These are phyloP conservation scores for Phylloporus gajari DNA, from an alignment of 1,284 basidiomycete species.

Conservation along the genomic window DNA sequence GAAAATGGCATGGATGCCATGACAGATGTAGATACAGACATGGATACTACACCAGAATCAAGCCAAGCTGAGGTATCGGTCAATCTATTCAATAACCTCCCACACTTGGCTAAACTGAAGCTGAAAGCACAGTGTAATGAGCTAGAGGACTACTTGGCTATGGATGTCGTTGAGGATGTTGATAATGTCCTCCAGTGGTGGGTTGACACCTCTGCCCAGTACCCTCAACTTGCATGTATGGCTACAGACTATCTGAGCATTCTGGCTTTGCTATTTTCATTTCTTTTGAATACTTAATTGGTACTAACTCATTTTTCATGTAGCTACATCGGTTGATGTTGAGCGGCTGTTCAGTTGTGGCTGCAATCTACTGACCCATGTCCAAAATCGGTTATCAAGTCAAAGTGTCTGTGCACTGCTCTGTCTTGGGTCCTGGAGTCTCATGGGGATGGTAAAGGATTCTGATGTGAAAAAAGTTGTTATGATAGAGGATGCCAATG, in stretches of 20 bases:
- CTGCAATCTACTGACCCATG: not conserved
- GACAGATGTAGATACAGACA: not conserved
- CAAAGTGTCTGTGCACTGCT: not conserved
- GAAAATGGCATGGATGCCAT: not conserved
- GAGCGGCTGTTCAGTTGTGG: slow-evolving; percentile 7
- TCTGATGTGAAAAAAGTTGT: no score
- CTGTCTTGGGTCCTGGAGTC: no score
- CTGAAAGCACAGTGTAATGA: not conserved
- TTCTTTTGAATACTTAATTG: no score
- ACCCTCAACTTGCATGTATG: not conserved
- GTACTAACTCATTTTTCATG: no score
- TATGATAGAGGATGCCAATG: no score
- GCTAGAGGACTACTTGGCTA: no score
- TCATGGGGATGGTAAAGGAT: no score
- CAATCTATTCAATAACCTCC: not conserved
- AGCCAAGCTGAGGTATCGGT: not conserved
- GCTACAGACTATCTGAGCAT: not conserved
- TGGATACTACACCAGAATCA: not conserved
- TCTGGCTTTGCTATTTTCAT: no score
- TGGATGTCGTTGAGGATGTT: not conserved
- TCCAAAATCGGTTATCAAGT: not conserved
- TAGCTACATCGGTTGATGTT: slow-evolving; percentile 12
- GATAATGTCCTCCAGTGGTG: slow-evolving; percentile 2
- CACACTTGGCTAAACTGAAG: not conserved
- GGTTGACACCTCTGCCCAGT: not conserved